These are phyloP conservation scores for Rhizophagus prolifer DNA, from an alignment of 192 early-diverging fungal genomes.

Conservation along the genomic window DNA sequence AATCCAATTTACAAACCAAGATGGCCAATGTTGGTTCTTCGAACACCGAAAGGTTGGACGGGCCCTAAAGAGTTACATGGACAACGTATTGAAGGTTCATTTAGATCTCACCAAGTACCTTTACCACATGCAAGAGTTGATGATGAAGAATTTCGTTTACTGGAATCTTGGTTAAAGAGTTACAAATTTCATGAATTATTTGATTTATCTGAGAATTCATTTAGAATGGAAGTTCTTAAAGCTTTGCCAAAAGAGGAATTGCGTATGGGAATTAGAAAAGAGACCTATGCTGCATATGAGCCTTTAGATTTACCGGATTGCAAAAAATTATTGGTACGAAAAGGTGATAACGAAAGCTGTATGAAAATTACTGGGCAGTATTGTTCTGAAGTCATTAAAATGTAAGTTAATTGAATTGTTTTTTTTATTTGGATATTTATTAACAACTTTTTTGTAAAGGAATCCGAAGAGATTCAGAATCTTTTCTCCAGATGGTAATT, in stretches of 20 bases:
- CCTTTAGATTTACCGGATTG: slow-evolving; percentile 38
- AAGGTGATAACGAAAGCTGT: slow-evolving; percentile 24
- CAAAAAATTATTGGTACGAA: slow-evolving; percentile 24
- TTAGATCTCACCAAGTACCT: slow-evolving; percentile 45
- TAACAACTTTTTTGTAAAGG: slow-evolving; percentile 12
- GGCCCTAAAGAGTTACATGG: slow-evolving; percentile 43
- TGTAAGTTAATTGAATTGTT: not conserved
- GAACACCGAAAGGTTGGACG: slow-evolving; percentile 50
- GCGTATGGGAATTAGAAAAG: slow-evolving; percentile 40
- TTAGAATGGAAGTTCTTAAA: slow-evolving; percentile 30
- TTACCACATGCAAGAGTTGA: slow-evolving; percentile 37
- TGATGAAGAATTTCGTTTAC: slow-evolving; percentile 34
- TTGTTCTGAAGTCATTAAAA: not conserved
- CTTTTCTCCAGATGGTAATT: slow-evolving; percentile 44
- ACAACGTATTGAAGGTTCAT: slow-evolving; percentile 41
- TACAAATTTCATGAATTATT: slow-evolving; percentile 44
- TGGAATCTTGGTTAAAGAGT: slow-evolving; percentile 38
- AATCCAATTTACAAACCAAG: slow-evolving; percentile 42
- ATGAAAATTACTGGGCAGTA: not conserved
- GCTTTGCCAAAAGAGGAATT: slow-evolving; percentile 34
- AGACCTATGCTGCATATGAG: slow-evolving; percentile 38
- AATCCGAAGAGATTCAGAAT: slow-evolving; percentile 41
- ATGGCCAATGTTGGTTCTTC: slow-evolving; percentile 47
- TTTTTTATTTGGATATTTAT: not conserved
- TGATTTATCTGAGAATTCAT: slow-evolving; percentile 16